phyloP scores from a whole-genome alignment of 371 early-diverging fungal genomes.

The Neoconidiobolus thromboides region DNA sequence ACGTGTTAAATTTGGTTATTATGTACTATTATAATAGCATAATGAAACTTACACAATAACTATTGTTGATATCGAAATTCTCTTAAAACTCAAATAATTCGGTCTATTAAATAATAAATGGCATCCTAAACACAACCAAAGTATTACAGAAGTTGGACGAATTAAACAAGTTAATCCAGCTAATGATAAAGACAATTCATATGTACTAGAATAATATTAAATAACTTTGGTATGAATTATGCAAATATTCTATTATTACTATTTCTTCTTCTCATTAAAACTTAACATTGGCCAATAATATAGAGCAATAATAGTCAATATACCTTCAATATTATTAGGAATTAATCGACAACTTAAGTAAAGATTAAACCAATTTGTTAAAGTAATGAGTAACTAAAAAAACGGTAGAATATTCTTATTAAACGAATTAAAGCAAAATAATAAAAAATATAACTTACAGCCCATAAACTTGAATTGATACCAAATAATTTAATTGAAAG shows the following conservation, averaged over 20 bases:
- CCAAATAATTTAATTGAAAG: slow-evolving; percentile 39
- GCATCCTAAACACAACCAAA: slow-evolving; percentile 58
- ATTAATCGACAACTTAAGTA: slow-evolving; percentile 51
- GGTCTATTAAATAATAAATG: slow-evolving; percentile 16
- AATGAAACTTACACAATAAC: slow-evolving; percentile 6
- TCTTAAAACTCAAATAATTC: not conserved
- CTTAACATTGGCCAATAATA: slow-evolving; percentile 47
- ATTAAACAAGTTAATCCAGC: slow-evolving; percentile 54
- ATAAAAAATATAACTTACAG: slow-evolving; percentile 22
- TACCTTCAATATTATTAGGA: slow-evolving; percentile 49
- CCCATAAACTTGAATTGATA: slow-evolving; percentile 26
- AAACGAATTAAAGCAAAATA: slow-evolving; percentile 4
- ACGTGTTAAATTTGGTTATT: slow-evolving; percentile 1
- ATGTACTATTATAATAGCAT: too few relatives aligned
- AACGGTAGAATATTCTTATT: not conserved
- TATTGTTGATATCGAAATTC: slow-evolving; percentile 1
- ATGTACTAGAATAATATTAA: not conserved
- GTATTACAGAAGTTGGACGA: slow-evolving; percentile 52
- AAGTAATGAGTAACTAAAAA: slow-evolving; percentile 41
- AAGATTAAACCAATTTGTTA: slow-evolving; percentile 66
- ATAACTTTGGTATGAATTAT: not conserved
- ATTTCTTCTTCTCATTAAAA: not conserved
- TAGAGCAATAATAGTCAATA: slow-evolving; percentile 38
- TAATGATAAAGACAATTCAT: slow-evolving; percentile 24
- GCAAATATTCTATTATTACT: not conserved